These are phyloP conservation scores for Pelargonium myrrhifolium DNA, from an alignment of 441 rosid genomes.

Conservation along the genomic window DNA sequence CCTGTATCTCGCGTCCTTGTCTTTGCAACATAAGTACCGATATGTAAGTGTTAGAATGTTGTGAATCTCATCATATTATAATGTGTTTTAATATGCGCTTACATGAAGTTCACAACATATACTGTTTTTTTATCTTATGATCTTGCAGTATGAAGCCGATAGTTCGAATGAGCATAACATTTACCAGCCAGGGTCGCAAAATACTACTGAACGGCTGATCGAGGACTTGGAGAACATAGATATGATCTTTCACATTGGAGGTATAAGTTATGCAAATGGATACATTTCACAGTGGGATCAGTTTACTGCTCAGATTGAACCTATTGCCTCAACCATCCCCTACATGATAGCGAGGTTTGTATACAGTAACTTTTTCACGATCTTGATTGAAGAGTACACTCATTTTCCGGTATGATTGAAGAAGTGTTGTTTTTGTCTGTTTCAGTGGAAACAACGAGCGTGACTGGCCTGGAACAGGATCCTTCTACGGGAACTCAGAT, in stretches of 20 bases:
- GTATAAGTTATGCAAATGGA: slow-evolving; percentile 58
- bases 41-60: no score
- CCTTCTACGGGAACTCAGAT: slow-evolving; percentile 56
- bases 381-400: no score
- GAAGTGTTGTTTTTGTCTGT: slow-evolving; percentile 7
- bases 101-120: no score
- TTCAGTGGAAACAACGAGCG: slow-evolving; percentile 85
- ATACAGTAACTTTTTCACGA: neutral
- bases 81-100: no score
- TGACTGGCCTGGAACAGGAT: slow-evolving; percentile 76
- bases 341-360: slow-evolving; percentile 79
- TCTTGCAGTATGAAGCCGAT: slow-evolving; percentile 77
- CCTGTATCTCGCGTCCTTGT: no score
- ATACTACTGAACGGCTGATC: slow-evolving; percentile 73
- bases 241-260: slow-evolving; percentile 85
- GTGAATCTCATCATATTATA: no score
- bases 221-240: slow-evolving; percentile 56
- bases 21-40: no score
- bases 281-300: no score
- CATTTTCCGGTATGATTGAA: no score
- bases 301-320: slow-evolving; percentile 85
- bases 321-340: slow-evolving; percentile 63
- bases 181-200: slow-evolving; percentile 81
- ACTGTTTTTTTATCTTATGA: no score
- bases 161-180: slow-evolving; percentile 76